Conservation (phyloP, 352 stramenopile genomes). For the Blastocystis sp. region DNA sequence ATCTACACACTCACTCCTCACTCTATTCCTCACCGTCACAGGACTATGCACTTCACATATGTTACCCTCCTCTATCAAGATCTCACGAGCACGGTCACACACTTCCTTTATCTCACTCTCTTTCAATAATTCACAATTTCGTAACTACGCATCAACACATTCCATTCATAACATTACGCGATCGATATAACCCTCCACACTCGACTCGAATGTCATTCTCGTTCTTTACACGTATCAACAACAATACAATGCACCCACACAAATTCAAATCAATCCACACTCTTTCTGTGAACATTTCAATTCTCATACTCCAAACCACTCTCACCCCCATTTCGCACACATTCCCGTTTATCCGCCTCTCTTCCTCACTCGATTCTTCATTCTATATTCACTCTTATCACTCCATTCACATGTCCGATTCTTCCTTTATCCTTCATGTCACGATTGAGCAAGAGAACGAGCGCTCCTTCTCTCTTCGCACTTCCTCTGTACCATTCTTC, state of each 20-base stretch:
- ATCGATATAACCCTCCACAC: background rate
- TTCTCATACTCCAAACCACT: background rate
- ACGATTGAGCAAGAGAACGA: slow-evolving; percentile 1
- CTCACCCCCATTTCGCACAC: background rate
- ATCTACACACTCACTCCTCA: slow-evolving; percentile 79
- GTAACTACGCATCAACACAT: slow-evolving; percentile 23
- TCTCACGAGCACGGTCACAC: slow-evolving; percentile 93
- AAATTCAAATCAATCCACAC: background rate
- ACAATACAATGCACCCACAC: too few relatives aligned
- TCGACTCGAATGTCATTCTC: background rate
- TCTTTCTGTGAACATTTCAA: background rate
- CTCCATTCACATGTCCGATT: background rate
- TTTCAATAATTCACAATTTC: slow-evolving; percentile 92
- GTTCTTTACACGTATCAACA: too few relatives aligned
- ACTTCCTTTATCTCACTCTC: slow-evolving; percentile 95
- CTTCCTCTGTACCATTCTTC: background rate
- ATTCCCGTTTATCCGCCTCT: background rate
- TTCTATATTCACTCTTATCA: background rate
- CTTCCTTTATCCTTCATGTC: slow-evolving; percentile 18
- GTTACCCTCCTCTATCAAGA: slow-evolving; percentile 98
- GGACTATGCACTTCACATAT: slow-evolving; percentile 95
- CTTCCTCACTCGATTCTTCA: background rate
- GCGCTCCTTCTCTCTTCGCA: background rate
- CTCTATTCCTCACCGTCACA: slow-evolving; percentile 86
- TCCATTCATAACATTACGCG: background rate